phyloP scores from a whole-genome alignment of 441 rosid genomes.

The Gossypium trilobum region DNA sequence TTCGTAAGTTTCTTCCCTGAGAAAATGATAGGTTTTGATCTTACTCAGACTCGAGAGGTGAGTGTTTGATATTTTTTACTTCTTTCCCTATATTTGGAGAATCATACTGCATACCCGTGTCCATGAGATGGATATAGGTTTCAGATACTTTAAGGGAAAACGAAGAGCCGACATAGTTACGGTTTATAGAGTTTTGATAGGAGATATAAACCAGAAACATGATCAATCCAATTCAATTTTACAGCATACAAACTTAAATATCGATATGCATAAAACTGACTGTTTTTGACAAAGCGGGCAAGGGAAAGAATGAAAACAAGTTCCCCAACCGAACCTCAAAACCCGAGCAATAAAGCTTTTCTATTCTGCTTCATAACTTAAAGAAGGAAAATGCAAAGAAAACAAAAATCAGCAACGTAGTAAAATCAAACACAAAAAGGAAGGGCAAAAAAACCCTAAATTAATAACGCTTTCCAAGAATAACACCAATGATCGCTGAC shows the following conservation, averaged over 20 bases:
- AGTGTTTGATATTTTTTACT: not conserved
- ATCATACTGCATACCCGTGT: not conserved
- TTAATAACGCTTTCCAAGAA: constrained; percentile 77
- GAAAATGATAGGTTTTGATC: not conserved
- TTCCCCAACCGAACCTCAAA: constrained; percentile 24
- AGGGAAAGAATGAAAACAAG: constrained; percentile 32
- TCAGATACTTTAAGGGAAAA: not conserved
- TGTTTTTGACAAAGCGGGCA: constrained; percentile 16
- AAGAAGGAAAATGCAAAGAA: constrained; percentile 3
- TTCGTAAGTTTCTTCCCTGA: not conserved
- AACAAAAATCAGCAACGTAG: not conserved
- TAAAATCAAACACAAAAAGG: constrained; percentile 13
- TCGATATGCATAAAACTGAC: not conserved
- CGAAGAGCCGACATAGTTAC: not conserved
- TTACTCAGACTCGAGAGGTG: not conserved
- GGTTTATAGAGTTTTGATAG: not conserved
- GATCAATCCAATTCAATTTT: not conserved
- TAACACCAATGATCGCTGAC: constrained; percentile 57
- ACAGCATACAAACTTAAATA: constrained; percentile 8
- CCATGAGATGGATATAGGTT: not conserved
- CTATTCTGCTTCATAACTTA: constrained; percentile 19
- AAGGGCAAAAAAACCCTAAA: not conserved
- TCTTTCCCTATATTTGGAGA: not conserved
- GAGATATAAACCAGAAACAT: not conserved
- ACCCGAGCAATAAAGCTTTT: constrained; percentile 18